Percentiles rank a stretch among this genome's conserved stretches.
Conservation (phyloP, 2,329 filamentous ascomycete genomes). For the Arthrobotrys pseudoclavata region DNA sequence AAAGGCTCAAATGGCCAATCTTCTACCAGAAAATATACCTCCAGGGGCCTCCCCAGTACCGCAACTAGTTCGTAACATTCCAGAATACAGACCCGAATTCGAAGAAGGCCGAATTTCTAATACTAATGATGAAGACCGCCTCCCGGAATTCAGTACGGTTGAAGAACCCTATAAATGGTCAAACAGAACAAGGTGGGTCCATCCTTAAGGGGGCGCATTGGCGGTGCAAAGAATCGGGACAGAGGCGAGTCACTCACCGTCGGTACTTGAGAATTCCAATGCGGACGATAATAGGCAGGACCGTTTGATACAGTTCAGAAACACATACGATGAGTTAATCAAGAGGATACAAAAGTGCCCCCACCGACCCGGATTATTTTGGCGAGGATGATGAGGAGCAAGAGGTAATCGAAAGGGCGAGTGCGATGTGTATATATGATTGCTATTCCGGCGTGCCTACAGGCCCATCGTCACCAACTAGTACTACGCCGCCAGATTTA, state of each 20-base stretch:
- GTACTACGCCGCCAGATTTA: no score
- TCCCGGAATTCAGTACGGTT: background rate
- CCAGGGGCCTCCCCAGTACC: no score
- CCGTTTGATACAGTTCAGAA: background rate
- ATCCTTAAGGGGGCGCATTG: background rate
- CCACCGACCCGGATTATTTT: background rate
- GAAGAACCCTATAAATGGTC: background rate
- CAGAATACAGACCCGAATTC: no score
- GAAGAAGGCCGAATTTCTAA: no score
- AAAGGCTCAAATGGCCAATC: no score
- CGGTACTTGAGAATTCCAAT: background rate
- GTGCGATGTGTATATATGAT: background rate
- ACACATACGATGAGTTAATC: background rate
- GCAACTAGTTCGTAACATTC: no score
- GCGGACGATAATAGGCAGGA: background rate
- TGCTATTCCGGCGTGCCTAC: background rate
- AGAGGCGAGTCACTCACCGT: background rate
- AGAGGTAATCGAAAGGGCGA: background rate
- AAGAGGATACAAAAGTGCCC: background rate
- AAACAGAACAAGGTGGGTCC: background rate
- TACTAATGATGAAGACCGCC: no score
- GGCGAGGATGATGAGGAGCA: background rate
- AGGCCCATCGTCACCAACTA: no score
- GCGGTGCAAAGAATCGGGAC: background rate
- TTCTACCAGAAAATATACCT: no score